Conservation (phyloP, 768 basidiomycete species). For the Mycena filopes region DNA sequence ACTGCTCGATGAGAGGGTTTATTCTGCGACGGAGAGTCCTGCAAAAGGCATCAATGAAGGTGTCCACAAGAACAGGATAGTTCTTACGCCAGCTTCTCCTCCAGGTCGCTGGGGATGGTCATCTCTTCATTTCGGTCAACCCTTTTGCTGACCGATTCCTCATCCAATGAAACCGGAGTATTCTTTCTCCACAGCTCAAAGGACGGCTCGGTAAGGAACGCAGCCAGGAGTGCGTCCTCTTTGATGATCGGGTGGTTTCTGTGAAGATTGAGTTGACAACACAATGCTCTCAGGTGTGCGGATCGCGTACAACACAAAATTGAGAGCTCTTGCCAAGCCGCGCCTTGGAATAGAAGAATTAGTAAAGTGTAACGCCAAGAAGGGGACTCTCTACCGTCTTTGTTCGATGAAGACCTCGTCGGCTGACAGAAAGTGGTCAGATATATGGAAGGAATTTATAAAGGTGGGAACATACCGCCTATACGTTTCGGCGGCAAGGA, state of each 20-base stretch:
- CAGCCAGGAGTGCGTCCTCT: slow-evolving; percentile 84
- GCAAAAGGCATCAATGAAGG: slow-evolving; percentile 25
- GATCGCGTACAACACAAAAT: slow-evolving; percentile 73
- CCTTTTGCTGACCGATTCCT: slow-evolving; percentile 85
- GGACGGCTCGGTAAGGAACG: slow-evolving; percentile 85
- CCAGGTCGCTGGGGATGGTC: slow-evolving; percentile 91
- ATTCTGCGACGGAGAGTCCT: slow-evolving; percentile 84
- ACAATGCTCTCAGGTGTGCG: neutral
- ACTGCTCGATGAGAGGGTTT: slow-evolving; percentile 84
- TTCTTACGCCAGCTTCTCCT: slow-evolving; percentile 84
- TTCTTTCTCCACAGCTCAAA: slow-evolving; percentile 92
- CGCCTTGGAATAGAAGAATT: slow-evolving; percentile 57
- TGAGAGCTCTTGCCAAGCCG: slow-evolving; percentile 83
- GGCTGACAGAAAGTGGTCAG: slow-evolving; percentile 51
- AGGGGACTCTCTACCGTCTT: slow-evolving; percentile 62
- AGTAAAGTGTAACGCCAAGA: slow-evolving; percentile 15
- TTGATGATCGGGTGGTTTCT: slow-evolving; percentile 94
- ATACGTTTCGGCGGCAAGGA: slow-evolving; percentile 92
- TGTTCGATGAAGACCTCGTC: slow-evolving; percentile 94
- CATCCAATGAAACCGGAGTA: slow-evolving; percentile 79
- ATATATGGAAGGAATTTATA: neutral
- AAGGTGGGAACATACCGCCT: slow-evolving; percentile 68
- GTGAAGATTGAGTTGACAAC: slow-evolving; percentile 16
- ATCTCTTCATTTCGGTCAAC: slow-evolving; percentile 89
- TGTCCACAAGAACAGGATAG: neutral